Conservation (phyloP, 805 yeast species). For the Saccharomycopsis amapae region DNA sequence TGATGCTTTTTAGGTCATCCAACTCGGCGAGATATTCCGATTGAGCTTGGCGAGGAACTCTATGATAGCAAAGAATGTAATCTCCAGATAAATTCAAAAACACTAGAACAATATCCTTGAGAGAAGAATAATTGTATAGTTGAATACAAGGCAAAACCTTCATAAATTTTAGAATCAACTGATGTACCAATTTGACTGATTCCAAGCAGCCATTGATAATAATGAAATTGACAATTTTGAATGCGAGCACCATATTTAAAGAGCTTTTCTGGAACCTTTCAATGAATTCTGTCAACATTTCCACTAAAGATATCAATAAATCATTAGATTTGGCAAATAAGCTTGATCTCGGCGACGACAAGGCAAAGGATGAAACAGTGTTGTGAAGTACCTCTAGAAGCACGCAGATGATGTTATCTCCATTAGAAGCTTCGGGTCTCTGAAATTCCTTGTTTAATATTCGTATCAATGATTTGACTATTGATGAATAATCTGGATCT, state of each 20-base stretch:
- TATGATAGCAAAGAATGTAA: not conserved
- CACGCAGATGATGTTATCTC: slow-evolving; percentile 1
- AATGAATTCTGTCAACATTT: not conserved
- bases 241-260: not conserved
- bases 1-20: no score
- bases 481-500: slow-evolving; percentile 6
- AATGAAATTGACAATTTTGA: slow-evolving; percentile 10
- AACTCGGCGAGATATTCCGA: no score
- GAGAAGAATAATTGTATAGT: slow-evolving; percentile 8
- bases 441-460: not conserved
- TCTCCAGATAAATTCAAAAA: slow-evolving; percentile 12
- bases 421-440: not conserved
- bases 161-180: slow-evolving; percentile 3
- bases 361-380: slow-evolving; percentile 3
- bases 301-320: slow-evolving; percentile 5
- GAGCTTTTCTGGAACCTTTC: not conserved
- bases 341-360: slow-evolving; percentile 21
- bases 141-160: slow-evolving; percentile 3
- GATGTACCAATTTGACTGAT: not conserved
- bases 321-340: slow-evolving; percentile 9
- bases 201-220: slow-evolving; percentile 8
- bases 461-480: slow-evolving; percentile 1
- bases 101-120: slow-evolving; percentile 7
- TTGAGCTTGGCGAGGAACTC: no score
- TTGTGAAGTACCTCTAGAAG: slow-evolving; percentile 2